These are phyloP conservation scores for Vinca minor DNA, from an alignment of 257 asterid genomes.

Conservation along the genomic window DNA sequence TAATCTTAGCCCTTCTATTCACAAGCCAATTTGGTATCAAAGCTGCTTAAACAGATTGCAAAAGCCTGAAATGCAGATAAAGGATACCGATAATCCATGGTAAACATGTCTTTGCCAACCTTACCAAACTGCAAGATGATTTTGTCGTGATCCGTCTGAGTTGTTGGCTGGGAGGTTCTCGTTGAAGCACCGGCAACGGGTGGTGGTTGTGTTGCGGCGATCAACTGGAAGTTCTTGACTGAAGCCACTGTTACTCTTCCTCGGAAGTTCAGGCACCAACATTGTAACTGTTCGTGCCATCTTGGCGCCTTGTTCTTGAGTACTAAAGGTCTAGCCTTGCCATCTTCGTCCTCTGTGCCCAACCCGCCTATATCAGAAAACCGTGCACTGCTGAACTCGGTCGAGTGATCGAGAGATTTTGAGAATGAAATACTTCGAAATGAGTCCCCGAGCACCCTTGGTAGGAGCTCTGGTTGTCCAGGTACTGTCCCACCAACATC, in stretches of 20 bases:
- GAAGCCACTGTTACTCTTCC: constrained; percentile 93
- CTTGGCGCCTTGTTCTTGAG: constrained; percentile 89
- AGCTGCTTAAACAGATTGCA: constrained; percentile 89
- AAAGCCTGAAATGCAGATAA: constrained; percentile 85
- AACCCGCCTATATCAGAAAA: constrained; percentile 51
- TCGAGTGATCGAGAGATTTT: constrained; percentile 60
- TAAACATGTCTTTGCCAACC: constrained; percentile 83
- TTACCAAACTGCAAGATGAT: constrained; percentile 80
- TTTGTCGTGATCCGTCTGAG: constrained; percentile 62
- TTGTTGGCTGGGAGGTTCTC: constrained; percentile 16
- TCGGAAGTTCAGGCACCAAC: constrained; percentile 87
- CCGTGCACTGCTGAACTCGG: constrained; percentile 74
- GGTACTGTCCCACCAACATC: constrained; percentile 89
- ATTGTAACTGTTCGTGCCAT: constrained; percentile 92
- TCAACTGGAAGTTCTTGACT: constrained; percentile 80
- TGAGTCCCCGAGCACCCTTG: constrained; percentile 73
- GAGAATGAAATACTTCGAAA: constrained; percentile 85
- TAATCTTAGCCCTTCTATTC: constrained; percentile 40
- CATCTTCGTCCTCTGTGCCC: constrained; percentile 34
- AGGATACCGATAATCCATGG: constrained; percentile 89
- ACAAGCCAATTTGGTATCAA: constrained; percentile 90
- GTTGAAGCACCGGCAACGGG: constrained; percentile 19
- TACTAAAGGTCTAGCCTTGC: constrained; percentile 52
- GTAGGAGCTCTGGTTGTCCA: constrained; percentile 77
- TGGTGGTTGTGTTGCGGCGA: constrained; percentile 50